Evolutionary conservation across 2,329 filamentous ascomycete genomes (phyloP), one percentile per base, ranked within the genome.

Genomic region (Lecanicillium sp.): DNA sequence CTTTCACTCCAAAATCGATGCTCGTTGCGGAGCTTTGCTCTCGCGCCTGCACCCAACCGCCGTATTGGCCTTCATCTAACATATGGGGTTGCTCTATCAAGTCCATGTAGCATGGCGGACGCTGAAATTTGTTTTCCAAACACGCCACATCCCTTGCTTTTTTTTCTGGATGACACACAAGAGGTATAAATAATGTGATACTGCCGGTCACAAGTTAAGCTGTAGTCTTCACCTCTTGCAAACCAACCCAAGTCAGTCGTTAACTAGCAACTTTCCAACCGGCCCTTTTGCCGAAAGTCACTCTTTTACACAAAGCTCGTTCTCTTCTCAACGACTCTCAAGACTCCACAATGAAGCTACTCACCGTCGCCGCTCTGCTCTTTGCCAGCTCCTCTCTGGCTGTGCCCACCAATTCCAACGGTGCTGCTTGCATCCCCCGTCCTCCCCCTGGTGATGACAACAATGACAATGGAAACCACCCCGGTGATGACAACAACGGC

Each of bases 261-360:
- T 38, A 17, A 14, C 27, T 25, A 25, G 19, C 12, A 25, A 27
- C 15, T 18, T 22, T 37, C 15, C 35, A 22, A 19, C 39, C 33
- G 34, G 22, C 31, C 28, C 18, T 19, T 33, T 34, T 33, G n/a
- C 16, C 20, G 33, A 18, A 34, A 40, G 30, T 22, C 32, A 33
- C 19, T 33, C 20, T 31, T 38, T 41, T 19, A 33, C 19, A 33
- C 31, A 29, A 22, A 14, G 28, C 17, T 33, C 11, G 19, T 31
- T 14, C 17, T 33, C 9, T 15, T 32, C 6, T 15, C 33, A 20
- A 36, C 28, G 17, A 28, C 16, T 30, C 20, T 22, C 19, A 33
- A 18, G 15, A 34, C 15, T 33, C 39, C 41, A 46, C 37, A 31
- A 49, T 49, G 47, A 47, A 47, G 47, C 40, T 47, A 42, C 9